phyloP scores from a whole-genome alignment of 2,329 filamentous ascomycete genomes.

The Pezicula radicicola region DNA sequence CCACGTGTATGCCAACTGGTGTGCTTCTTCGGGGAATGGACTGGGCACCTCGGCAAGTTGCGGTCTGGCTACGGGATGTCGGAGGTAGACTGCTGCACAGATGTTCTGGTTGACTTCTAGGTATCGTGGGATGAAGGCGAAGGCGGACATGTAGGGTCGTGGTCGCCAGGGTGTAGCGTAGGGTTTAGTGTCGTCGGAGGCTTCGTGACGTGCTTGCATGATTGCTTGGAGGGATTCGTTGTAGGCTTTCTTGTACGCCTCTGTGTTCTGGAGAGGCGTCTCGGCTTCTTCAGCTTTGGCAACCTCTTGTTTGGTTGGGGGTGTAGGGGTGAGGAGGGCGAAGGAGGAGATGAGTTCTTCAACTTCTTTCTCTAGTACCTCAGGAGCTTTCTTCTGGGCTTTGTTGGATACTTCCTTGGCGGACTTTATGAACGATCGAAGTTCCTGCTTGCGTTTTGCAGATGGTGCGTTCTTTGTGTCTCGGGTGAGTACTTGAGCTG shows the following conservation, averaged over 20 bases:
- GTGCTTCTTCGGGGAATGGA: constrained; percentile 69
- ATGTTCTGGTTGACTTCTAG: constrained; percentile 98
- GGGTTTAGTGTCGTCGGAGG: constrained; percentile 72
- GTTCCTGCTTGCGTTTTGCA: constrained; percentile 70
- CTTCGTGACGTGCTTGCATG: constrained; percentile 61
- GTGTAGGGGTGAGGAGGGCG: constrained; percentile 8
- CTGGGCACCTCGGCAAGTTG: constrained; percentile 81
- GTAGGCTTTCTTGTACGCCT: constrained; percentile 31
- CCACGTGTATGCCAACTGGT: constrained; percentile 88
- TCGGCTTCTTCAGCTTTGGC: constrained; percentile 32
- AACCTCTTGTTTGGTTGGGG: neutral
- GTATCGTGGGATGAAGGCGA: constrained; percentile 93
- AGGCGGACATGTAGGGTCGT: constrained; percentile 81
- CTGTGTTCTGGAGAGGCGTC: constrained; percentile 50
- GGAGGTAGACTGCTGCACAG: constrained; percentile 90
- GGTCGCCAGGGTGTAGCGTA: constrained; percentile 92
- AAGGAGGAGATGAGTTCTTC: constrained; percentile 3
- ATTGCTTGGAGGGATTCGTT: constrained; percentile 9
- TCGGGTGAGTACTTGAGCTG: constrained; percentile 58
- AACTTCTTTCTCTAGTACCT: constrained; percentile 22
- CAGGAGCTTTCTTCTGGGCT: constrained; percentile 29
- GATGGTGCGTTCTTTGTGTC: constrained; percentile 50
- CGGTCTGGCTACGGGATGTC: constrained; percentile 86
- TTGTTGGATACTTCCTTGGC: constrained; percentile 19
- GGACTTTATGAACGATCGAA: constrained; percentile 68